phyloP scores from a whole-genome alignment of 2,329 filamentous ascomycete species.

The Pezicula radicicola region DNA sequence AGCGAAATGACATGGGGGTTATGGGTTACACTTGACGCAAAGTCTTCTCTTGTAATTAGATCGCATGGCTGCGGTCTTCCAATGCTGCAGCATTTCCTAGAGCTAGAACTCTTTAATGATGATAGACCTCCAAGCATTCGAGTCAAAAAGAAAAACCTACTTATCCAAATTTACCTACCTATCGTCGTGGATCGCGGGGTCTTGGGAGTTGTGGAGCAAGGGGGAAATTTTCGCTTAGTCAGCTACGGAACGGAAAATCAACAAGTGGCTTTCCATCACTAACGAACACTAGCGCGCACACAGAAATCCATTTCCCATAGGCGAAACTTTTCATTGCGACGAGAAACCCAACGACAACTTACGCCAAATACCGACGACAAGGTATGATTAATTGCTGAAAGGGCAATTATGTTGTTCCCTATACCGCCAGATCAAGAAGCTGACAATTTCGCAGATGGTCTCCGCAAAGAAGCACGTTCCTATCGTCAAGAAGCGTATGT shows the following conservation, averaged over 20 bases:
- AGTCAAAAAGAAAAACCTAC: neutral
- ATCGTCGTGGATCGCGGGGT: neutral
- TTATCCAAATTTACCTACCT: neutral
- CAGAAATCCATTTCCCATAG: neutral
- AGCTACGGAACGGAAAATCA: neutral
- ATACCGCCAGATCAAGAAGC: neutral
- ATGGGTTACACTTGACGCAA: neutral
- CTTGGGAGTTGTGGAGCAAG: neutral
- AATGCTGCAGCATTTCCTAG: neutral
- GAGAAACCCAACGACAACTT: conserved; percentile 20
- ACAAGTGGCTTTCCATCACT: neutral
- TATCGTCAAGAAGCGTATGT: conserved; percentile 99
- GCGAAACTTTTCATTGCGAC: neutral
- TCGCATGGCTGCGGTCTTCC: neutral
- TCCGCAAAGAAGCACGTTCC: conserved; percentile 98
- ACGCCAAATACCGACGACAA: conserved; percentile 27
- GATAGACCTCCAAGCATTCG: no score
- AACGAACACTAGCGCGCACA: neutral
- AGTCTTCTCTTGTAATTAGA: neutral
- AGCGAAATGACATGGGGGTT: neutral
- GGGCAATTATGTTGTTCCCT: neutral
- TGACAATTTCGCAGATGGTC: conserved; percentile 70
- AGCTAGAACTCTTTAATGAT: neutral
- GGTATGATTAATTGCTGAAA: conserved; percentile 15
- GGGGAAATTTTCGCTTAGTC: neutral